These are phyloP conservation scores for Paecilomyces sp. DNA, from an alignment of 2,329 filamentous ascomycete species.

Conservation along the genomic window DNA sequence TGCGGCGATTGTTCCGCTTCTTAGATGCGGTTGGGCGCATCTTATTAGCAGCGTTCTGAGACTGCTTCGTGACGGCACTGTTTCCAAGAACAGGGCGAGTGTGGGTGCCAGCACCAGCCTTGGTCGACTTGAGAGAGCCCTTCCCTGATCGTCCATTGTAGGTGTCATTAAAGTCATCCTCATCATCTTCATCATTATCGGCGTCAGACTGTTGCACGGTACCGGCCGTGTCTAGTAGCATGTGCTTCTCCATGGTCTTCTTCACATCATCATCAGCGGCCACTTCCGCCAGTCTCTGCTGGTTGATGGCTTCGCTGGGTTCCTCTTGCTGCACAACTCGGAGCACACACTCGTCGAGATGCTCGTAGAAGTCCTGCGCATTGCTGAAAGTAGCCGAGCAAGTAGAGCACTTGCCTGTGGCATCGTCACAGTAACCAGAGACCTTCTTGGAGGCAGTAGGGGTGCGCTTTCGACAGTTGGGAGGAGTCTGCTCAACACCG, in stretches of 20 bases:
- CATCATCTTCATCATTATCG: slow-evolving; percentile 53
- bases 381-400: slow-evolving; percentile 78
- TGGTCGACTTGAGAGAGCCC: slow-evolving; percentile 40
- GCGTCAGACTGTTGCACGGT: slow-evolving; percentile 44
- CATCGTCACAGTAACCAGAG: slow-evolving; percentile 64
- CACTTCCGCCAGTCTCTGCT: slow-evolving; percentile 50
- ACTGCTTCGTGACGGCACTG: slow-evolving; percentile 37
- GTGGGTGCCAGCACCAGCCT: slow-evolving; percentile 45
- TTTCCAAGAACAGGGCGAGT: slow-evolving; percentile 45
- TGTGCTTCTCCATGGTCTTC: slow-evolving; percentile 52
- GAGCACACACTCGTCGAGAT: slow-evolving; percentile 67
- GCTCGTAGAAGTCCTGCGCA: slow-evolving; percentile 95
- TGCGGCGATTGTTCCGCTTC: slow-evolving; percentile 82
- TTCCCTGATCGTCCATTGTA: slow-evolving; percentile 41
- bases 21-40: slow-evolving; percentile 53
- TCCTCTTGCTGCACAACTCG: slow-evolving; percentile 56
- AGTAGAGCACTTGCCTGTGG: slow-evolving; percentile 84
- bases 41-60: slow-evolving; percentile 63
- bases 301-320: slow-evolving; percentile 51
- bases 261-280: slow-evolving; percentile 52
- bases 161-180: slow-evolving; percentile 48
- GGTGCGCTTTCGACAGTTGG: slow-evolving; percentile 78
- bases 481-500: slow-evolving; percentile 84
- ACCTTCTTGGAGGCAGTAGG: slow-evolving; percentile 51
- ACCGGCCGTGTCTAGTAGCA: slow-evolving; percentile 43